Evolutionary conservation across 176 grass and related monocot genomes (phyloP).

Genomic region (Luzula sylvatica): DNA sequence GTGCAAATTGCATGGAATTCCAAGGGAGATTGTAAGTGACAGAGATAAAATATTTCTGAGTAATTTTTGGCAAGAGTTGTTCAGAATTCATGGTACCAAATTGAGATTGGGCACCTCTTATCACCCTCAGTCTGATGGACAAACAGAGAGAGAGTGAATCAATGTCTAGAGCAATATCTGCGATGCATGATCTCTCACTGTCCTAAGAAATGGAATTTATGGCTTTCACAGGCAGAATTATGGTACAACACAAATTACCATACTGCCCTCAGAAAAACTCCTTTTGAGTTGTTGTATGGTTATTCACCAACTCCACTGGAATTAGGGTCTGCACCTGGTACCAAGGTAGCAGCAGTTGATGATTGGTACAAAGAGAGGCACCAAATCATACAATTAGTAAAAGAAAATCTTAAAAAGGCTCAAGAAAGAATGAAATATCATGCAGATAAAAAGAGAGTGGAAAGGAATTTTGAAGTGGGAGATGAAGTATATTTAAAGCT

Average conservation of each 20-base stretch:
- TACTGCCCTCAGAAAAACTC: background rate
- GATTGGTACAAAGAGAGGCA: background rate
- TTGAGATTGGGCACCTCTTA: background rate
- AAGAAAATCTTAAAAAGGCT: too few relatives aligned
- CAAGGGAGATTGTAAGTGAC: background rate
- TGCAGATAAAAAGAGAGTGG: too few relatives aligned
- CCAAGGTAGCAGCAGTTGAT: background rate
- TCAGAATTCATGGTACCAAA: background rate
- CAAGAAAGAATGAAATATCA: background rate
- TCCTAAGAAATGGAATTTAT: background rate
- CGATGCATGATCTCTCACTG: background rate
- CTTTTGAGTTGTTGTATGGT: background rate
- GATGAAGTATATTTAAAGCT: background rate
- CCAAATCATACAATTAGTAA: background rate
- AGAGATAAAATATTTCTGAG: background rate
- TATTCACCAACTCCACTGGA: background rate
- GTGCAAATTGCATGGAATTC: too few relatives aligned
- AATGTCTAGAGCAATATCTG: background rate
- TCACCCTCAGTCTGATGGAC: too few relatives aligned
- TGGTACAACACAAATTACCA: background rate
- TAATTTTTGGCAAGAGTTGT: background rate
- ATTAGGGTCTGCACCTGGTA: background rate
- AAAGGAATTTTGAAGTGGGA: background rate
- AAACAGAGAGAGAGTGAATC: background rate
- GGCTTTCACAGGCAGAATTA: too few relatives aligned